Evolutionary conservation across 305 asterid species (phyloP).

Genomic region (Fraxinus floribunda): DNA sequence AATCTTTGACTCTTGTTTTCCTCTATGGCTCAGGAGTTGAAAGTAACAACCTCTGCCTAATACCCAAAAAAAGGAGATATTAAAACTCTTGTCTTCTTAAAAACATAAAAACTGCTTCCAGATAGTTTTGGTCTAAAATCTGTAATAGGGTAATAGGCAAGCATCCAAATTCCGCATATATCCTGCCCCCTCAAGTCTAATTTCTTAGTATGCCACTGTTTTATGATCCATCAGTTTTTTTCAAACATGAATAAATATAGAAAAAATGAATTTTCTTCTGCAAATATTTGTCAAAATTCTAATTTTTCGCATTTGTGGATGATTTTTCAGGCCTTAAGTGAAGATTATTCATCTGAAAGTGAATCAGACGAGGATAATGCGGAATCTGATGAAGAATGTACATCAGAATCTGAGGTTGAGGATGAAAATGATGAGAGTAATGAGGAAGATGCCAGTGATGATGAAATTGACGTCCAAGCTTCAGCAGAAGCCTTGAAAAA

Average conservation of each 20-base stretch:
- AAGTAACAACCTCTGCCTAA: not conserved
- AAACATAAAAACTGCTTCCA: not conserved
- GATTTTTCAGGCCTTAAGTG: constrained; percentile 60
- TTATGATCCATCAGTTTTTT: constrained; percentile 18
- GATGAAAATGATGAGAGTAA: constrained; percentile 71
- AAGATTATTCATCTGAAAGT: constrained; percentile 65
- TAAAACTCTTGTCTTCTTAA: not conserved
- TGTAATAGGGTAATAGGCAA: not conserved
- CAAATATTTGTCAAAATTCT: not conserved
- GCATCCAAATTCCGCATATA: not conserved
- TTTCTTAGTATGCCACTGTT: constrained; percentile 10
- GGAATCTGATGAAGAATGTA: constrained; percentile 55
- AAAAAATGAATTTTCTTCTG: not conserved
- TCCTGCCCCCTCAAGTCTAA: constrained; percentile 4
- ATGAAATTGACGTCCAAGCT: constrained; percentile 62
- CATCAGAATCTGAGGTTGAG: constrained; percentile 79
- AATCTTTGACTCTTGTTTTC: constrained; percentile 34
- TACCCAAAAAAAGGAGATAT: not conserved
- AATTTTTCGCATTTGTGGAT: constrained; percentile 8
- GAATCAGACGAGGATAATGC: constrained; percentile 75
- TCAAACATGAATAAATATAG: not conserved
- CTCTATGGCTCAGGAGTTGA: not conserved
- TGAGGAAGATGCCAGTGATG: constrained; percentile 85
- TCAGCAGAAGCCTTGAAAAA: constrained; percentile 74
- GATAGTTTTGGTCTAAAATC: constrained; percentile 8